Conservation (phyloP, 495 filamentous ascomycete genomes). For the Aspergillus cristatus region DNA sequence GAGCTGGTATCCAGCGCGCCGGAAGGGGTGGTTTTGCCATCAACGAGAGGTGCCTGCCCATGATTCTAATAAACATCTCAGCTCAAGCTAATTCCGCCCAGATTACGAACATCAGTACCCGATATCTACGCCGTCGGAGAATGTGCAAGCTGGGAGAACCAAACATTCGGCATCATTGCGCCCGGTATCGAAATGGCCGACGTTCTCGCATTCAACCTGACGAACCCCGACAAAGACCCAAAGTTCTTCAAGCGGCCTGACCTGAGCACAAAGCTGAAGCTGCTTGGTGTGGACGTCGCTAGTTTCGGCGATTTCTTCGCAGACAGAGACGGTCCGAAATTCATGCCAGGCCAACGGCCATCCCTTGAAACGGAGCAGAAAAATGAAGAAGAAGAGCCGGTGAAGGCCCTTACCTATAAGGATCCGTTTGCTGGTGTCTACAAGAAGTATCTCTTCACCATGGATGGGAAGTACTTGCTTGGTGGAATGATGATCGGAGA, state of each 20-base stretch:
- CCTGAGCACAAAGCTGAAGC: slow-evolving; percentile 87
- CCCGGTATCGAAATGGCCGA: slow-evolving; percentile 97
- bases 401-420: slow-evolving; percentile 86
- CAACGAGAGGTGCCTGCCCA: slow-evolving; percentile 38
- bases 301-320: slow-evolving; percentile 97
- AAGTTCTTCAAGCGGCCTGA: slow-evolving; percentile 77
- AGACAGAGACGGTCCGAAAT: slow-evolving; percentile 76
- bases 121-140: slow-evolving; percentile 90
- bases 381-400: slow-evolving; percentile 40
- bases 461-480: slow-evolving; percentile 86
- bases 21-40: slow-evolving; percentile 73
- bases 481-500: slow-evolving; percentile 99
- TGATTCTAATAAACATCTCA: slow-evolving; percentile 1
- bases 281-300: slow-evolving; percentile 88
- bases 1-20: slow-evolving; percentile 64
- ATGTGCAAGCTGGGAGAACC: slow-evolving; percentile 89
- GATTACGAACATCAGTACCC: slow-evolving; percentile 59
- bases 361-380: slow-evolving; percentile 10
- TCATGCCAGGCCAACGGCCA: slow-evolving; percentile 50
- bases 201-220: slow-evolving; percentile 89
- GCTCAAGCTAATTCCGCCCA: too few relatives aligned
- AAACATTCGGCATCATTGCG: slow-evolving; percentile 89
- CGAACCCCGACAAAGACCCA: slow-evolving; percentile 65
- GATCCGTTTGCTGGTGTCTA: slow-evolving; percentile 93
- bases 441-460: slow-evolving; percentile 91